Base-by-base conservation (phyloP, 495 filamentous ascomycete species). In the Ramalina intermedia region DNA sequence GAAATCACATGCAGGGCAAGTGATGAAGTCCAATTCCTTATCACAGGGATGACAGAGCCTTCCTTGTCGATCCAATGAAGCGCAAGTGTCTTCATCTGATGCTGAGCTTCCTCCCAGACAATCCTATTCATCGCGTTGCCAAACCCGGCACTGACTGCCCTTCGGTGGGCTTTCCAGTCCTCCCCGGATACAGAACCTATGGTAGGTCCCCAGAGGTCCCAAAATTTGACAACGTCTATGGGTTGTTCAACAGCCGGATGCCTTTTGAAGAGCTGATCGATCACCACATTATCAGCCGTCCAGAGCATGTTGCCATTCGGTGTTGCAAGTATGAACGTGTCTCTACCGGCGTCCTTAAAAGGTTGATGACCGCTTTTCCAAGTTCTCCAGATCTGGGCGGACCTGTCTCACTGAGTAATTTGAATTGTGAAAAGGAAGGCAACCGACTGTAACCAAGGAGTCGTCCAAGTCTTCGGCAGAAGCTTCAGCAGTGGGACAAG, bases 341-440 rank as follows among this genome's bases (percentile, higher is more conserved):
- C 44, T n/a, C 24, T 46, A 14, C 44, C 27, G 20, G 17, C 21
- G 26, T 46, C 44, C 36, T 46, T 16, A 14, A 37, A 46, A n/a
- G 44, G 44, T 13, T 46, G 23, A 36, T 46, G 29, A 12, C 44
- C 44, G 21, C 18, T 13, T 33, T 46, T 46, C 44, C 44, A 46
- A 13, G 35, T 17, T 4, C 18, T 46, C 27, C 2, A 46, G 44
- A 46, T 23, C 38, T 41, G 38, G 12, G 38, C 38, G n/a, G 20
- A 16, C 38, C 38, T 41, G 38, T 6, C 20, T 16, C 20, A 3
- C 4, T 41, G n/a, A 41, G 11, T 21, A 16, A 41, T 27, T 8
- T 41, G n/a, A 21, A 41, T 41, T 3, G 38, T 16, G 38, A 6
- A 6, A 41, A 16, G n/a, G 38, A 11, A 41, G 12, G 38, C 4